These are phyloP conservation scores for Leishmania gerbilli DNA, from an alignment of 208 protist genomes.

Conservation along the genomic window DNA sequence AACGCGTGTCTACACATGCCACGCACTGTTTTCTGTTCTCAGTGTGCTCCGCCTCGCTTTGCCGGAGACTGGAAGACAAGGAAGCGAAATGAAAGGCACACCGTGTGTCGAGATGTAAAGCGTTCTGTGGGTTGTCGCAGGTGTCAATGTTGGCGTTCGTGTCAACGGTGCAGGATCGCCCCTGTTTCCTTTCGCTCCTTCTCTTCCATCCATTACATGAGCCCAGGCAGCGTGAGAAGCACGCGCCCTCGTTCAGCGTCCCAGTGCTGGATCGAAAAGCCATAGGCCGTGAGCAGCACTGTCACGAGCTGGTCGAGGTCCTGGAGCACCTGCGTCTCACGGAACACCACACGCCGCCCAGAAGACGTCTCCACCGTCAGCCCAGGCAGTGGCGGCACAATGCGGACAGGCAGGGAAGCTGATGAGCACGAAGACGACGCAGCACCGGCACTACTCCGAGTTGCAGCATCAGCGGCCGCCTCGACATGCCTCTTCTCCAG, in stretches of 20 bases:
- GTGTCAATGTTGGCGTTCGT: background rate
- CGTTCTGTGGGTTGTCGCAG: background rate
- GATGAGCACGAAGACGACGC: background rate
- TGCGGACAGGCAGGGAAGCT: conserved; percentile 10
- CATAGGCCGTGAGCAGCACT: conserved; percentile 61
- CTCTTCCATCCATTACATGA: background rate
- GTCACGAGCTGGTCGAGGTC: conserved; percentile 64
- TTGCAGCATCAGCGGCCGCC: background rate
- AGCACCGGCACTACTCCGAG: background rate
- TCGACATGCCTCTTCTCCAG: background rate
- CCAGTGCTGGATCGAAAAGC: conserved; percentile 75
- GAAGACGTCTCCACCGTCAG: conserved; percentile 32
- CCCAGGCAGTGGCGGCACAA: conserved; percentile 51
- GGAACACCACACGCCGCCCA: conserved; percentile 24
- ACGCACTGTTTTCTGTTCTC: background rate
- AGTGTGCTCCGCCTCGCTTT: background rate
- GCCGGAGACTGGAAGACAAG: background rate
- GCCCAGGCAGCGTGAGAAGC: conserved; percentile 40
- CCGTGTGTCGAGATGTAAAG: background rate
- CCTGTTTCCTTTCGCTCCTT: background rate
- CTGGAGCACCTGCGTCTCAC: conserved; percentile 37
- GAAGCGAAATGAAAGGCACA: background rate
- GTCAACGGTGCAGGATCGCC: background rate
- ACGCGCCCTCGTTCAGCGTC: conserved; percentile 51
- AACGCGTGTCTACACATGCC: background rate